phyloP scores from a whole-genome alignment of 345 rosid species.

The Chamaenerion angustifolium region DNA sequence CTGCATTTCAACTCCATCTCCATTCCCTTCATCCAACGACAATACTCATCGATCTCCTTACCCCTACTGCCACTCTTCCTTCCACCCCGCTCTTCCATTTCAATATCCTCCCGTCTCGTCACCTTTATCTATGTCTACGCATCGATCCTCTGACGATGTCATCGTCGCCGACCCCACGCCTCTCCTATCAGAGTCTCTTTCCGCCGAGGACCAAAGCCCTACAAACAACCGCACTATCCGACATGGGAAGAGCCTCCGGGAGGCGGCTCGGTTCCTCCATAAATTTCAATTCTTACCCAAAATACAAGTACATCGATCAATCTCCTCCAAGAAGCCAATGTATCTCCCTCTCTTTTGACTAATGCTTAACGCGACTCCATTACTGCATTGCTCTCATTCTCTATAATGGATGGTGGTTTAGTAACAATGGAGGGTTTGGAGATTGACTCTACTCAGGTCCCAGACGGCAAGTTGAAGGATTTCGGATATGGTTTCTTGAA shows the following conservation, averaged over 20 bases:
- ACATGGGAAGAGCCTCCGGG: conserved; percentile 62
- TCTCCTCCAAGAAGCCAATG: no score
- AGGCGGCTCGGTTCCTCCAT: conserved; percentile 70
- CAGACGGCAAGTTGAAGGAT: conserved; percentile 29
- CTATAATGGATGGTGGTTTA: conserved; percentile 37
- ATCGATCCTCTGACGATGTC: conserved; percentile 45
- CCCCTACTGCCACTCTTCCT: no score
- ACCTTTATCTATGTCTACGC: conserved; percentile 7
- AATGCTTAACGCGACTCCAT: background rate
- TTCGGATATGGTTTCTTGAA: conserved; percentile 19
- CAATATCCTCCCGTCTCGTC: background rate
- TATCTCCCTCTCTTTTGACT: background rate
- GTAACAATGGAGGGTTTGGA: conserved; percentile 19
- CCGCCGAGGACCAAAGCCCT: conserved; percentile 7
- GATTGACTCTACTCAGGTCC: conserved; percentile 31
- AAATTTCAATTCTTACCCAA: no score
- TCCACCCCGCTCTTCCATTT: background rate
- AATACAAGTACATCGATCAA: no score
- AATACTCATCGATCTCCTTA: no score
- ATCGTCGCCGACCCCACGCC: conserved; percentile 43
- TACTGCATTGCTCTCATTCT: background rate
- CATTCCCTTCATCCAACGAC: no score
- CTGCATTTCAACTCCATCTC: no score
- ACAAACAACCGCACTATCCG: conserved; percentile 20
- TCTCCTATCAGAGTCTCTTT: conserved; percentile 28